phyloP scores from a whole-genome alignment of 805 yeast genomes.

The Barnettozyma siamensis region DNA sequence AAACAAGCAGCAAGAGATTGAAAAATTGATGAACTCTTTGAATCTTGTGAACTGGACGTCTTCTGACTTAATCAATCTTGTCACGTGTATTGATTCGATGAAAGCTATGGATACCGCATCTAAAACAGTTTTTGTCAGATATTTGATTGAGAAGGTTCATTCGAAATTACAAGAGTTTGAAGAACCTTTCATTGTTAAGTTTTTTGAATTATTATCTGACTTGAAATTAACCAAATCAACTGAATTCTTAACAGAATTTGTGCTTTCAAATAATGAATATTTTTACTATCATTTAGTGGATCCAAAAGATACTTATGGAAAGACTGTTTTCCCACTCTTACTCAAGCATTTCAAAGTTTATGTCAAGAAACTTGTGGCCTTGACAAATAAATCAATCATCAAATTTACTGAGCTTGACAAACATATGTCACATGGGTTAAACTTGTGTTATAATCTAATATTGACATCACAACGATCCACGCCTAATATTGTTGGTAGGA shows the following conservation, averaged over 20 bases:
- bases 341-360: not conserved
- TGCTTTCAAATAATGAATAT: slow-evolving; percentile 1
- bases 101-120: not conserved
- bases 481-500: not conserved
- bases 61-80: not conserved
- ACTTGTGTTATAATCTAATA: slow-evolving; percentile 3
- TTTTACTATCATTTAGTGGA: slow-evolving; percentile 10
- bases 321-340: not conserved
- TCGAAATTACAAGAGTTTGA: not conserved
- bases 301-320: slow-evolving; percentile 4
- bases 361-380: not conserved
- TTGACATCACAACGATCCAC: not conserved
- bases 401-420: not conserved
- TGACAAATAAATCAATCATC: not conserved
- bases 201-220: slow-evolving; percentile 3
- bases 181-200: not conserved
- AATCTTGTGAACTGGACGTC: slow-evolving; percentile 1
- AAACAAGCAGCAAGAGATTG: no score
- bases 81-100: not conserved
- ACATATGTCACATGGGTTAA: slow-evolving; percentile 3
- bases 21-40: not conserved
- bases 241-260: not conserved
- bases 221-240: not conserved
- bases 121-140: not conserved
- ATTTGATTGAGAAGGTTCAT: not conserved